Evolutionary conservation across 352 stramenopile genomes (phyloP).

Genomic region (Peronospora farinosa): DNA sequence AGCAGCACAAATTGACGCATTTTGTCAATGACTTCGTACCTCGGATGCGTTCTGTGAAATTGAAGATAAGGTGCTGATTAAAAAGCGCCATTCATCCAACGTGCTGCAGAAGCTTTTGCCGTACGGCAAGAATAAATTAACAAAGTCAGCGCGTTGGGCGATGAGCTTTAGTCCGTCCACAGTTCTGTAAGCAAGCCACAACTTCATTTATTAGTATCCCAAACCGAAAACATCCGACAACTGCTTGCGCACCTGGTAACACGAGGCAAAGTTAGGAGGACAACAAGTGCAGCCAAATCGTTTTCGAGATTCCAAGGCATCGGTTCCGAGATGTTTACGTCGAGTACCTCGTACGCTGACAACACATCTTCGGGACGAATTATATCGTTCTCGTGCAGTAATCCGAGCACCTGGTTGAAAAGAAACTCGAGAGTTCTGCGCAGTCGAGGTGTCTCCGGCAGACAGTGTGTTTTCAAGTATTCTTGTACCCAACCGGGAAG

Average conservation of each 20-base stretch:
- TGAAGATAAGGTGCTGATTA: conserved; percentile 58
- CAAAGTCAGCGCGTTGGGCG: conserved; percentile 36
- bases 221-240: not conserved
- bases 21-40: conserved; percentile 23
- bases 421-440: conserved; percentile 30
- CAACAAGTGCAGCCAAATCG: conserved; percentile 55
- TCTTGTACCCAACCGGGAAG: conserved; percentile 48
- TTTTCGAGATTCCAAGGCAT: conserved; percentile 38
- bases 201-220: conserved; percentile 1
- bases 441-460: conserved; percentile 21
- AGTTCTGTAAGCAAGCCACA: conserved; percentile 22
- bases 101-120: conserved; percentile 60
- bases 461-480: conserved; percentile 44
- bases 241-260: conserved; percentile 38
- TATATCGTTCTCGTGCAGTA: conserved; percentile 48
- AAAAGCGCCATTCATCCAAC: conserved; percentile 68
- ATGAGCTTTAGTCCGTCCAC: conserved; percentile 59
- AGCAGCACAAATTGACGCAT: not conserved
- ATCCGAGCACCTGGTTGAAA: conserved; percentile 37
- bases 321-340: conserved; percentile 1
- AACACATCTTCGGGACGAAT: conserved; percentile 38
- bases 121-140: conserved; percentile 69
- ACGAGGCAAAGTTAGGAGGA: conserved; percentile 56
- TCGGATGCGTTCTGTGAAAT: conserved; percentile 32
- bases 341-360: conserved; percentile 20